Evolutionary conservation across 371 early-diverging fungal species (phyloP).

Genomic region (Mucor piriformis): DNA sequence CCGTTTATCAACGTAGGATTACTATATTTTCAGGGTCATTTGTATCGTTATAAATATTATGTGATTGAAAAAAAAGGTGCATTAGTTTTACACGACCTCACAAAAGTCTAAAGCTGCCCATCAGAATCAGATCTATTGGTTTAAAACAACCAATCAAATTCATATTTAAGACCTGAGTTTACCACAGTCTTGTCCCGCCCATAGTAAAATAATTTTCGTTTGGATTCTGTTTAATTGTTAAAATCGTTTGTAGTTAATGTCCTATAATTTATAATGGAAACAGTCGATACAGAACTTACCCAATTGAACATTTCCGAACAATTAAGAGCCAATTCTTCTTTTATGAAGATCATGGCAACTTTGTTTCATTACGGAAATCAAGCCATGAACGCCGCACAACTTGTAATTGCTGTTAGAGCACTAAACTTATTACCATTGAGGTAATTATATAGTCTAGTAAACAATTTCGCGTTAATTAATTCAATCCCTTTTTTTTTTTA

Average conservation of each 20-base stretch:
- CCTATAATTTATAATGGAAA: slow-evolving; percentile 1
- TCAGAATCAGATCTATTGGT: no score
- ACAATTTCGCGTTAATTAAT: not conserved
- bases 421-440: slow-evolving; percentile 47
- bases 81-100: no score
- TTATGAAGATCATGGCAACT: slow-evolving; percentile 55
- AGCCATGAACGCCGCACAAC: slow-evolving; percentile 50
- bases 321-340: slow-evolving; percentile 50
- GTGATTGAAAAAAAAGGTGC: no score
- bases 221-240: not conserved
- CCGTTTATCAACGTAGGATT: no score
- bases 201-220: no score
- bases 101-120: no score
- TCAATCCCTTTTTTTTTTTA: not conserved
- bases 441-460: slow-evolving; percentile 20
- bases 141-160: no score
- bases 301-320: slow-evolving; percentile 46
- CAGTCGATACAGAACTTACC: slow-evolving; percentile 46
- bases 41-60: no score
- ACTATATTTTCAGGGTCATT: no score
- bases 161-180: no score
- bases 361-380: slow-evolving; percentile 55
- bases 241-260: slow-evolving; percentile 2
- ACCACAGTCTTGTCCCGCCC: no score
- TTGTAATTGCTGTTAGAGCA: slow-evolving; percentile 48